Percentiles rank a stretch among this genome's conserved stretches.
Conservation (phyloP, 345 rosid species). For the Eutrema heterophyllum region DNA sequence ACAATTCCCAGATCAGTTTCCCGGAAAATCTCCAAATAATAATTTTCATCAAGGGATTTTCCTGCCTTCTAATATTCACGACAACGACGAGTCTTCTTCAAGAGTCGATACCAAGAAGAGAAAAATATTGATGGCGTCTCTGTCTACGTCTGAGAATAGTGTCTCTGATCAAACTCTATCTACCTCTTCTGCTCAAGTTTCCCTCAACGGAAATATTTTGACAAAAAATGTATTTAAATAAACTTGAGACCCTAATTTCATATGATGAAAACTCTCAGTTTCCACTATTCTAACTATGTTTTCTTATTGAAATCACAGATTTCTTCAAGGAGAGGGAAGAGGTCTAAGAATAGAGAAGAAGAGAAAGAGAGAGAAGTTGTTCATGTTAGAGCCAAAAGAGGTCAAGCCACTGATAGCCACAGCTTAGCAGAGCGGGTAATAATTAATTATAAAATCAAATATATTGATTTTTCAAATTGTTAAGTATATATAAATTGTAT, state of each 20-base stretch:
- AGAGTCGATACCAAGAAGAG: conserved; percentile 41
- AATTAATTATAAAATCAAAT: background rate
- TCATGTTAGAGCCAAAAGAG: conserved; percentile 93
- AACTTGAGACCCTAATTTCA: conserved; percentile 12
- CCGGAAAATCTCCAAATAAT: conserved; percentile 11
- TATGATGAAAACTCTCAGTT: background rate
- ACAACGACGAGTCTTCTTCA: conserved; percentile 37
- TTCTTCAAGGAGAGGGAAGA: conserved; percentile 47
- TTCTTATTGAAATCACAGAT: background rate
- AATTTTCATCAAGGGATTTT: conserved; percentile 16
- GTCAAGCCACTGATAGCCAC: conserved; percentile 94
- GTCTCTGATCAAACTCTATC: conserved; percentile 26
- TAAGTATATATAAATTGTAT: background rate
- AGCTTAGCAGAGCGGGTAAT: conserved; percentile 90
- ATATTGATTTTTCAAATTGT: background rate
- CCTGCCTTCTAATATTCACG: conserved; percentile 28
- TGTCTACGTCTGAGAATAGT: conserved; percentile 31
- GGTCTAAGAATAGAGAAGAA: conserved; percentile 37
- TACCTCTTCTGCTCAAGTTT: conserved; percentile 17
- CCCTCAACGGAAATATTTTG: conserved; percentile 15
- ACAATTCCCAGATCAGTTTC: conserved; percentile 22
- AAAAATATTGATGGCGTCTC: conserved; percentile 4
- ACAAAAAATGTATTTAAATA: conserved; percentile 4
- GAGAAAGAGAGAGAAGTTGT: conserved; percentile 59
- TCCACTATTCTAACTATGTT: background rate